A percentile compares a stretch with the other conserved stretches of the same genome.
Conservation (phyloP, 345 rosid species). For the Eucalyptus leucophloia region DNA sequence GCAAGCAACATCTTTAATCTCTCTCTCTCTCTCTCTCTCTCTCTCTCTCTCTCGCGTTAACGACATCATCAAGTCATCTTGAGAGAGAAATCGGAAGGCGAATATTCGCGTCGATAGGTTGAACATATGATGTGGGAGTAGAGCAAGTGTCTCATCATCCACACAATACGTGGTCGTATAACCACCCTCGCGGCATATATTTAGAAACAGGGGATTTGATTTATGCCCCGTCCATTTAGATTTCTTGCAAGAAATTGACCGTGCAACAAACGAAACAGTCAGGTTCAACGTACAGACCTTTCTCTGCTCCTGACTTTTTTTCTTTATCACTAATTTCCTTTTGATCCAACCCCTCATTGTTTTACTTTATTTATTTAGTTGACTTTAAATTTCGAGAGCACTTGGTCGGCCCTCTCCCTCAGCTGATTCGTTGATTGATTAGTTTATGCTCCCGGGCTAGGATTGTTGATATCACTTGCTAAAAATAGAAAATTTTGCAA, state of each 20-base stretch:
- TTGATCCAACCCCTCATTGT: neutral
- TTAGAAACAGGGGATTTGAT: neutral
- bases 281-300: neutral
- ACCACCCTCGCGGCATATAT: neutral
- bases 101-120: neutral
- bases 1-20: neutral
- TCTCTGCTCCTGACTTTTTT: neutral
- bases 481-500: neutral
- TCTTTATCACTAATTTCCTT: neutral
- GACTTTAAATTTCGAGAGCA: neutral
- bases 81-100: neutral
- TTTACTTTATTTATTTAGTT: neutral
- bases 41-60: too few species aligned
- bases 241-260: neutral
- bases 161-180: neutral
- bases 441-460: neutral
- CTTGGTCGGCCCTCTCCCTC: neutral
- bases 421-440: neutral
- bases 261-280: neutral
- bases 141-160: neutral
- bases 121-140: neutral
- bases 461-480: neutral
- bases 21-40: too few species aligned
- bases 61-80: neutral
- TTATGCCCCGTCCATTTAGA: neutral